Percentiles rank a stretch among this genome's conserved stretches.
phyloP scores from a whole-genome alignment of 2,329 filamentous ascomycete species.

The Thielaviopsis ethacetica region DNA sequence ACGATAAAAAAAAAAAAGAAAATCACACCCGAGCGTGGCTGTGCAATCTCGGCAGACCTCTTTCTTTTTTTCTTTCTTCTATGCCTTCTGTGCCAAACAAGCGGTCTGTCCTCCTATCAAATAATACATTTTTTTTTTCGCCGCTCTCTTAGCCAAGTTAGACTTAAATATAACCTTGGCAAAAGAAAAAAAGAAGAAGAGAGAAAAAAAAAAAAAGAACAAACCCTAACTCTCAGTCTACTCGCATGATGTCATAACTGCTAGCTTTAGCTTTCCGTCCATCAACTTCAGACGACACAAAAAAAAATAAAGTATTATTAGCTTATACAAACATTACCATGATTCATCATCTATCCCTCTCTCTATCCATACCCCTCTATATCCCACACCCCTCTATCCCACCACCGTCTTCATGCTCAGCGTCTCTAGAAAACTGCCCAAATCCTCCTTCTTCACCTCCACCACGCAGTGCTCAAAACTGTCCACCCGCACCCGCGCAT shows the following conservation, averaged over 20 bases:
- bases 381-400: conserved; percentile 23
- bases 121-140: no score
- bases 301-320: no score
- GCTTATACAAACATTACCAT: neutral
- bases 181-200: neutral
- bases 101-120: neutral
- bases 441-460: conserved; percentile 91
- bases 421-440: conserved; percentile 77
- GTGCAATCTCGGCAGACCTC: neutral
- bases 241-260: no score
- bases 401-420: conserved; percentile 83
- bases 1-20: no score
- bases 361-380: neutral
- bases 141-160: no score
- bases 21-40: neutral
- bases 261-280: no score
- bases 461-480: conserved; percentile 96
- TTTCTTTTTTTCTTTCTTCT: neutral
- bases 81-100: neutral
- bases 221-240: no score
- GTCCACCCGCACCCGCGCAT: conserved; percentile 76
- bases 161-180: no score
- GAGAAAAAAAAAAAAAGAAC: neutral
- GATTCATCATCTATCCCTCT: no score
- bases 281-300: no score